Evolutionary conservation across 306 rosid species (phyloP).

Genomic region (Crataegus laevigata): DNA sequence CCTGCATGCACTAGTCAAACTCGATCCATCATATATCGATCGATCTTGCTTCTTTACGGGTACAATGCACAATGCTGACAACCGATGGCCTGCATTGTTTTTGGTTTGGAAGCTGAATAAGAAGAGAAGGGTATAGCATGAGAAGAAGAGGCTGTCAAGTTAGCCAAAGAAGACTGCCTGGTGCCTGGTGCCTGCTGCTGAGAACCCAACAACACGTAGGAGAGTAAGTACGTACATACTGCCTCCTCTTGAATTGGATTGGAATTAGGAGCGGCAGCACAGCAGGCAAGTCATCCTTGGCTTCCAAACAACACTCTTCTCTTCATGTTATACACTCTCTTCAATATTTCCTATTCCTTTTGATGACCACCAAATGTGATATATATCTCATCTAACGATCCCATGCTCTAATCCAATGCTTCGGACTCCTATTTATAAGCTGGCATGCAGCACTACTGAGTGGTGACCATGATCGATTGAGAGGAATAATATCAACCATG

Average conservation of each 20-base stretch:
- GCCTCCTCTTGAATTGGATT: background rate
- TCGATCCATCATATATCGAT: too few relatives aligned
- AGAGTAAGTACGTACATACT: too few relatives aligned
- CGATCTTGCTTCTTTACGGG: too few relatives aligned
- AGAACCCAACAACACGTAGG: background rate
- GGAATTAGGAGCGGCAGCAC: background rate
- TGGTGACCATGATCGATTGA: too few relatives aligned
- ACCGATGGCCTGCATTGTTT: too few relatives aligned
- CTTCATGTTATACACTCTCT: slow-evolving; percentile 20
- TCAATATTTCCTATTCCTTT: background rate
- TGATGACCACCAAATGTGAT: background rate
- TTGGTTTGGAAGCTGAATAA: background rate
- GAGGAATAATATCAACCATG: background rate
- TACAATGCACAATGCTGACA: background rate
- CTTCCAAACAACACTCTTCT: slow-evolving; percentile 7
- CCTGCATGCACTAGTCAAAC: background rate
- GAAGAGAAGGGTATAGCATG: slow-evolving; percentile 12
- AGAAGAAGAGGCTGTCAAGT: slow-evolving; percentile 9
- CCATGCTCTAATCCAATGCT: background rate
- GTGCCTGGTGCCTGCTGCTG: background rate
- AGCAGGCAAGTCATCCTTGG: slow-evolving; percentile 21
- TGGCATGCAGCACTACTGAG: too few relatives aligned
- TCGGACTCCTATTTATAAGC: background rate
- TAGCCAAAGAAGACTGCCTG: slow-evolving; percentile 23
- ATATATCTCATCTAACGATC: background rate